Evolutionary conservation across 306 rosid genomes (phyloP).

Genomic region (Trichosanthes truncata): DNA sequence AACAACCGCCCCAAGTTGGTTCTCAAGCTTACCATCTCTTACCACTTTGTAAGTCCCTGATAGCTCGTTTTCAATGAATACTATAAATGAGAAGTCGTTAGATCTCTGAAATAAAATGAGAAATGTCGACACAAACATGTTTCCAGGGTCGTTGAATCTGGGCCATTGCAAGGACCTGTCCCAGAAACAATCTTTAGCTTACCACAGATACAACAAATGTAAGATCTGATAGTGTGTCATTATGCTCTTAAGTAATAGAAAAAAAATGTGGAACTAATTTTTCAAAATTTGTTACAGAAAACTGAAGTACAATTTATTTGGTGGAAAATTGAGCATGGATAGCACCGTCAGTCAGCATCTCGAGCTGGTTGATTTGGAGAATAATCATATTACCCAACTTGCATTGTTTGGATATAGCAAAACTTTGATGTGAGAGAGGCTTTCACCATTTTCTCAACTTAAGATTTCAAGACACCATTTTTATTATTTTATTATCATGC

Average conservation of each 20-base stretch:
- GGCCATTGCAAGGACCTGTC: not conserved
- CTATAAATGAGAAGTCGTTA: not conserved
- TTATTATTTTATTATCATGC: not conserved
- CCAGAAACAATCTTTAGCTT: not conserved
- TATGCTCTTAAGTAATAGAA: no score
- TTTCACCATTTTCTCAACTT: not conserved
- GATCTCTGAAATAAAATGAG: not conserved
- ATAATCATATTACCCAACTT: constrained; percentile 10
- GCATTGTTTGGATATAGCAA: not conserved
- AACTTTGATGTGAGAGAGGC: constrained; percentile 18
- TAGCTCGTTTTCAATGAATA: not conserved
- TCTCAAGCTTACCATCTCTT: not conserved
- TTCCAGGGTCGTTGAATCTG: not conserved
- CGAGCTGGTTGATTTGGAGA: constrained; percentile 14
- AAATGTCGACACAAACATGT: no score
- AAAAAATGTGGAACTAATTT: not conserved
- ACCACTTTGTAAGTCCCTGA: not conserved
- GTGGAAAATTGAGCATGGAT: constrained; percentile 18
- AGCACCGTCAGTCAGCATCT: not conserved
- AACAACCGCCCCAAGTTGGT: not conserved
- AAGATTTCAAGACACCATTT: not conserved
- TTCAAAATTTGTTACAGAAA: constrained; percentile 7
- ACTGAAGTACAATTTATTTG: constrained; percentile 21
- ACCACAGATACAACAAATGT: not conserved
- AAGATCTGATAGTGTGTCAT: not conserved